Conservation (phyloP, 345 rosid species). For the Lepidium sativum region DNA sequence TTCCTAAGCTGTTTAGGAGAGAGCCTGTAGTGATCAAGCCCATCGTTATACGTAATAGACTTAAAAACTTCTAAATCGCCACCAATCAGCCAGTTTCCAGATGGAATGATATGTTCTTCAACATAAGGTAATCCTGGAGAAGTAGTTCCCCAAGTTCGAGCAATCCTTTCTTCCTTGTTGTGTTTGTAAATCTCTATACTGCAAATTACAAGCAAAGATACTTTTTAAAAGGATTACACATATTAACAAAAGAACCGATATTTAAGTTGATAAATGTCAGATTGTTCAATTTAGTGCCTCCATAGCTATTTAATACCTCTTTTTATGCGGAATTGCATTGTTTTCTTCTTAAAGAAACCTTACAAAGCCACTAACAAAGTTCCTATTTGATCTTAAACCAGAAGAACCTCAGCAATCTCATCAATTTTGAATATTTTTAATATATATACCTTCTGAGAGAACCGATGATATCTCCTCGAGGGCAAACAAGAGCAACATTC, state of each 20-base stretch:
- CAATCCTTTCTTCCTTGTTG: conserved; percentile 86
- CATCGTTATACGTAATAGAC: conserved; percentile 79
- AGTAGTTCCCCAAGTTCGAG: conserved; percentile 94
- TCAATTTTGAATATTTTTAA: neutral
- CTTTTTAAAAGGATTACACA: neutral
- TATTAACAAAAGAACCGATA: neutral
- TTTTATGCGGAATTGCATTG: neutral
- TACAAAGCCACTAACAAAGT: neutral
- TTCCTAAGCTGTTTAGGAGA: conserved; percentile 77
- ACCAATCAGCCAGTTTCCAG: conserved; percentile 95
- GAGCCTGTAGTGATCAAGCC: conserved; percentile 91
- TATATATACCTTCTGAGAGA: conserved; percentile 51
- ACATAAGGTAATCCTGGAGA: conserved; percentile 87
- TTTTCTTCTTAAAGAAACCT: neutral
- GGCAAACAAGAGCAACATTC: conserved; percentile 50
- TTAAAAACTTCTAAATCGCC: conserved; percentile 80
- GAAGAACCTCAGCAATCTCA: neutral
- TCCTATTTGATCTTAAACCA: neutral
- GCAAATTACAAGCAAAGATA: conserved; percentile 5
- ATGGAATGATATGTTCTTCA: conserved; percentile 57
- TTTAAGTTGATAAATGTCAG: neutral
- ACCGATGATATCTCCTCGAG: conserved; percentile 57
- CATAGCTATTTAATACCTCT: neutral
- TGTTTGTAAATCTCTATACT: conserved; percentile 90
- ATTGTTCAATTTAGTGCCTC: neutral